phyloP scores from a whole-genome alignment of 2,329 filamentous ascomycete genomes.

The Ceratocystis eucalypticola region DNA sequence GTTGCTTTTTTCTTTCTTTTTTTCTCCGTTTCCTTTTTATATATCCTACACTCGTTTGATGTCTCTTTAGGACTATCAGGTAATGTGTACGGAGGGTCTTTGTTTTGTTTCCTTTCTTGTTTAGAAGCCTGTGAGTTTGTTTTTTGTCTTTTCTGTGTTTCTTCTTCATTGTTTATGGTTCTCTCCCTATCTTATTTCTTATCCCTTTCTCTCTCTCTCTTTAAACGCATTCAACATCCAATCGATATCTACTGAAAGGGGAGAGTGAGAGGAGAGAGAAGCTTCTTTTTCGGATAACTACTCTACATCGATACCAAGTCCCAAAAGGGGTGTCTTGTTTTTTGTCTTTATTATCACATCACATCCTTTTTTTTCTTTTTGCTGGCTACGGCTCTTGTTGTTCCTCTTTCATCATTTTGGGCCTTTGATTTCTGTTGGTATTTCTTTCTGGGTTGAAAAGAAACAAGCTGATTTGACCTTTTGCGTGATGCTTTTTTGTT shows the following conservation, averaged over 20 bases:
- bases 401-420: slow-evolving; percentile 8
- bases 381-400: slow-evolving; percentile 5
- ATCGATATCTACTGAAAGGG: background rate
- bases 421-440: background rate
- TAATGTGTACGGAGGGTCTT: background rate
- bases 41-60: background rate
- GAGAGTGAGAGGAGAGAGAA: background rate
- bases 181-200: background rate
- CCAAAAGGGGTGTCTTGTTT: background rate
- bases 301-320: slow-evolving; percentile 2
- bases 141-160: background rate
- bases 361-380: slow-evolving; percentile 2
- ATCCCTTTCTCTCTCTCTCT: background rate
- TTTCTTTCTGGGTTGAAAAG: background rate
- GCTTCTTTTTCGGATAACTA: background rate
- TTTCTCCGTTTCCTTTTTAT: background rate
- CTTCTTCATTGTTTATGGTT: background rate
- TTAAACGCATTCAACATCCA: background rate
- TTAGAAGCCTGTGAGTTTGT: slow-evolving; percentile 1
- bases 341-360: background rate
- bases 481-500: background rate
- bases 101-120: background rate
- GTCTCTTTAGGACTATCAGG: background rate
- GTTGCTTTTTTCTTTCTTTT: background rate
- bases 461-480: background rate